Conservation (phyloP, 805 yeast species). For the Kuraishia cidri region DNA sequence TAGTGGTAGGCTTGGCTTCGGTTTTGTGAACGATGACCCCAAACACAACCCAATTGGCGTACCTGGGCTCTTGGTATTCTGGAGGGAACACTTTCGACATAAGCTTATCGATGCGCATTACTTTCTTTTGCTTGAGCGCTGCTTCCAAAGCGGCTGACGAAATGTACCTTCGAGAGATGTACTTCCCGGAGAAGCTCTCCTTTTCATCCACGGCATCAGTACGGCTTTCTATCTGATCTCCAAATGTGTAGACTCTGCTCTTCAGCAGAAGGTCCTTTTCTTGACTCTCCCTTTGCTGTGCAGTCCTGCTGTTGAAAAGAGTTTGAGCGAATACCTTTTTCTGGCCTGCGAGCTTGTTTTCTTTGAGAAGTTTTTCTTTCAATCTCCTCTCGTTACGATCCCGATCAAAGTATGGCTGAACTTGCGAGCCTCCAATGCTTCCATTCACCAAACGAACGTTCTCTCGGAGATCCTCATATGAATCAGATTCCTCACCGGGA, state of each 20-base stretch:
- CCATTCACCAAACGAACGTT: too few species aligned
- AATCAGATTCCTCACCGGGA: too few species aligned
- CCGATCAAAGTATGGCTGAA: too few species aligned
- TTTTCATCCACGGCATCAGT: conserved; percentile 8
- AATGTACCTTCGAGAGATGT: conserved; percentile 38
- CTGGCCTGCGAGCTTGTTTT: too few species aligned
- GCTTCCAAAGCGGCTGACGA: conserved; percentile 20
- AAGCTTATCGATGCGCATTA: conserved; percentile 48
- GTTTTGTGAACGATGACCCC: conserved; percentile 61
- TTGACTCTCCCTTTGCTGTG: too few species aligned
- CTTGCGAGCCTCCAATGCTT: too few species aligned
- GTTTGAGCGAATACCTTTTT: too few species aligned
- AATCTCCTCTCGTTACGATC: too few species aligned
- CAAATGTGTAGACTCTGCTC: neutral
- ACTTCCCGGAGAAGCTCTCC: conserved; percentile 36
- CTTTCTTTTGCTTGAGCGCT: conserved; percentile 38
- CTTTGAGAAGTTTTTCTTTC: too few species aligned
- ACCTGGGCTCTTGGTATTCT: conserved; percentile 55
- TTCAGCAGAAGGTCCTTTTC: too few species aligned
- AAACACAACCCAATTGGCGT: conserved; percentile 71
- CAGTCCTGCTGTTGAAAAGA: too few species aligned
- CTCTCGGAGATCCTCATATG: too few species aligned
- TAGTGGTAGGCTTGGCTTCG: conserved; percentile 35
- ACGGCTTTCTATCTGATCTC: neutral
- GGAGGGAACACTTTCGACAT: conserved; percentile 66